Evolutionary conservation across 2,329 filamentous ascomycete genomes (phyloP), one percentile per base, ranked within the genome.

Genomic region (Phyllosticta citribraziliensis): DNA sequence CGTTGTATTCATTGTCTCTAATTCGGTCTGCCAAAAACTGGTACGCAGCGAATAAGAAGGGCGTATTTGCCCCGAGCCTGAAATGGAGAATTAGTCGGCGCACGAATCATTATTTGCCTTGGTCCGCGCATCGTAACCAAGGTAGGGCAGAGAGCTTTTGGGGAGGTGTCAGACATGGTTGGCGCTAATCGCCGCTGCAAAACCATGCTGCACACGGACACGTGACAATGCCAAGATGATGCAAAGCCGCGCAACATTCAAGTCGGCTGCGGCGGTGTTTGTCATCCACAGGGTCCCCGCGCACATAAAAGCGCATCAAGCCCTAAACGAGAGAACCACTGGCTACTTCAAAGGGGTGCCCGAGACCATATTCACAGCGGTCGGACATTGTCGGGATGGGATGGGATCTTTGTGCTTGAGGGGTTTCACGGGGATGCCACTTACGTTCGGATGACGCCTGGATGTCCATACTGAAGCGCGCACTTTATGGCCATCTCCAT

Each of bases 401-500:
- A 52, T 60, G 52, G 19, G 47, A 17, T 51, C 5, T 17, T 24
- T 5, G 20, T n/a, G 33, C n/a, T 10, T 35, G 55, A 14, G 17
- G 58, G 60, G 56, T 57, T 50, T 60, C 52, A 33, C 25, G 22
- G 58, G 54, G 58, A 25, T 55, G 54, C 61, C 61, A 74, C 73
- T 70, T 68, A 75, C 71, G 72, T 57, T 67, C 76, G 74, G 40
- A 80, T 66, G 60, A 81, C 75, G 65, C 75, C 73, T 55, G 73
- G 74, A 65, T 80, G 77, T 54, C 77, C 76, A 68, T 75, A 71
- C 63, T 79, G 74, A 57, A 79, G 65, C 27, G 76, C 74, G 56
- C 77, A 68, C 62, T 74, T 74, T 65, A 80, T 70, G 30, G 77
- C 80, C 62, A 77, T 74, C 65, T 85, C 79, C 68, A 85, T 77